These are phyloP conservation scores for Schizophyllum amplum DNA, from an alignment of 1,284 basidiomycete species.

Conservation along the genomic window DNA sequence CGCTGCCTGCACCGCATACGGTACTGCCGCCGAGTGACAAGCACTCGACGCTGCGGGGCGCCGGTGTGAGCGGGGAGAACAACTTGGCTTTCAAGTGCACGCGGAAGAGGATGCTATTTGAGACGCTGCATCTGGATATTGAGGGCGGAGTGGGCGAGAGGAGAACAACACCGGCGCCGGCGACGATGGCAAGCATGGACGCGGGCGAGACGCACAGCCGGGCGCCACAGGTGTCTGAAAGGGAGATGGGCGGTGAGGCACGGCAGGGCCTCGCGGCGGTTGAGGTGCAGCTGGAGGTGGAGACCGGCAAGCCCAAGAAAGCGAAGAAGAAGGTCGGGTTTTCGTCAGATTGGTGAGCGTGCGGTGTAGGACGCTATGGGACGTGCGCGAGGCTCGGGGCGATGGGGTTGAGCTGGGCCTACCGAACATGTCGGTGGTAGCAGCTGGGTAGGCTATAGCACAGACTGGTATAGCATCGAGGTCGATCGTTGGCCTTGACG, in stretches of 20 bases:
- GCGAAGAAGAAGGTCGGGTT: conserved; percentile 67
- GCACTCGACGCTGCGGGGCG: conserved; percentile 70
- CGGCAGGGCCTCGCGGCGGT: background rate
- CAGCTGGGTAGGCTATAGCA: too few relatives aligned
- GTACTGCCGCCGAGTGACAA: conserved; percentile 68
- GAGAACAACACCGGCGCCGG: conserved; percentile 42
- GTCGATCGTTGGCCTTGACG: too few relatives aligned
- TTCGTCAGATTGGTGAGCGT: conserved; percentile 51
- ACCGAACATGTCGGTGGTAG: too few relatives aligned
- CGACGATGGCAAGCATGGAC: too few relatives aligned
- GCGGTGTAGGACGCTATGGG: conserved; percentile 24
- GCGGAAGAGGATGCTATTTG: conserved; percentile 80
- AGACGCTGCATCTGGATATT: conserved; percentile 88
- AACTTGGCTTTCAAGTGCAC: conserved; percentile 94
- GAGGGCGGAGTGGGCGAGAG: conserved; percentile 89
- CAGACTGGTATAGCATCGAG: too few relatives aligned
- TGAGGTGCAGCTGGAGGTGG: conserved; percentile 2
- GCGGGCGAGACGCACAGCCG: too few relatives aligned
- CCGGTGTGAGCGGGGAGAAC: conserved; percentile 70
- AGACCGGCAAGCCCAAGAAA: conserved; percentile 33
- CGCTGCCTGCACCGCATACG: conserved; percentile 63
- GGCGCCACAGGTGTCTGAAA: too few relatives aligned
- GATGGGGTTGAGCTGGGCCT: conserved; percentile 1
- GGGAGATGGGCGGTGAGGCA: too few relatives aligned
- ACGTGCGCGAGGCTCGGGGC: conserved; percentile 4